Percentiles rank a stretch among this genome's conserved stretches.
Evolutionary conservation across 2,329 filamentous ascomycete genomes (phyloP).

Genomic region (Sporothrix protearum): DNA sequence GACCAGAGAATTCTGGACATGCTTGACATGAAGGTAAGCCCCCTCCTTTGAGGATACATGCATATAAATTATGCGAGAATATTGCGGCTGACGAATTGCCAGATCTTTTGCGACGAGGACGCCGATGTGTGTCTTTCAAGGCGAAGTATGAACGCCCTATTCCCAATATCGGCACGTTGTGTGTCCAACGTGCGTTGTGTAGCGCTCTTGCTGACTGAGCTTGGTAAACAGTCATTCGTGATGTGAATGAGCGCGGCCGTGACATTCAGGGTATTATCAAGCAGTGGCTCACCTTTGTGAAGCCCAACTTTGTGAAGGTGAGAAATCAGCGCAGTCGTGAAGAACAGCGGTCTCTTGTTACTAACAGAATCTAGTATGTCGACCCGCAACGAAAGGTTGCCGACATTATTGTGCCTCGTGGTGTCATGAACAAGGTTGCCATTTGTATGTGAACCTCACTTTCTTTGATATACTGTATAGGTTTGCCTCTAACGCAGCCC

Average conservation of each 20-base stretch:
- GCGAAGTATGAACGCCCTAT: constrained; percentile 58
- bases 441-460: constrained; percentile 56
- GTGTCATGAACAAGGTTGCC: constrained; percentile 90
- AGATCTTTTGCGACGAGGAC: constrained; percentile 96
- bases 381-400: constrained; percentile 86
- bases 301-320: constrained; percentile 87
- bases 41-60: background rate
- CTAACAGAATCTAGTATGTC: constrained; percentile 57
- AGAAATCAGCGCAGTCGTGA: background rate
- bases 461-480: too few species aligned
- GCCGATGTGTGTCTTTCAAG: constrained; percentile 88
- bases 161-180: constrained; percentile 21
- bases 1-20: constrained; percentile 81
- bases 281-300: constrained; percentile 95
- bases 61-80: background rate
- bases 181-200: background rate
- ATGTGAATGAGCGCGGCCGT: constrained; percentile 82
- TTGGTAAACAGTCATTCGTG: constrained; percentile 63
- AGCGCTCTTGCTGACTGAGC: constrained; percentile 15
- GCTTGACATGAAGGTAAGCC: constrained; percentile 79
- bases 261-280: constrained; percentile 96
- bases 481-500: background rate
- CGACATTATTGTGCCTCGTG: constrained; percentile 92
- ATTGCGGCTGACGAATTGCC: background rate
- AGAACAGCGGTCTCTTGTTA: background rate